Evolutionary conservation across 1,284 basidiomycete genomes (phyloP), one percentile per base, ranked within the genome.

Genomic region (Puccinia coronata): DNA sequence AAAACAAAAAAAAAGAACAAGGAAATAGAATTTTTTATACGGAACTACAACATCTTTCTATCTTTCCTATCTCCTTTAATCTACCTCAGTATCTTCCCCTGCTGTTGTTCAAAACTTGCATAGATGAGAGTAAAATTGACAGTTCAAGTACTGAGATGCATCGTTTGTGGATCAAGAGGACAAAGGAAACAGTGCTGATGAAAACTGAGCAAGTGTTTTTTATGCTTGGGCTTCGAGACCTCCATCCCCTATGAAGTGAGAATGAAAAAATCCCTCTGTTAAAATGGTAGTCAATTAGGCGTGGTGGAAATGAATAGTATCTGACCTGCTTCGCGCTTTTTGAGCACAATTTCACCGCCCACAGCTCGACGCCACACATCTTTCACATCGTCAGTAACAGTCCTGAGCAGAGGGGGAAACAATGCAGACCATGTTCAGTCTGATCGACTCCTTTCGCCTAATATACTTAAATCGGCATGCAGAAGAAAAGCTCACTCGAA

Each of bases 291-390:
- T 14, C 16, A 41, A 23, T 12, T 18, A 23, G n/a, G 11, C 53
- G 41, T 67, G 25, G 20, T 67, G 34, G 69, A 8, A 53, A 63
- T 72, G 18, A 34, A 31, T 1, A 6, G n/a, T 20, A 49, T 39
- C 79, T 81, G 3, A 74, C 79, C 79, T 67, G 79, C 79, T 55
- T 81, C 79, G n/a, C 79, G 70, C 51, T 81, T 81, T 34, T 81
- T 81, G 28, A 81, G 61, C 18, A 74, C 79, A 23, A 81, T 74
- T 67, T 81, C 79, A 8, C 79, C 79, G 25, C 92, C 93, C 9
- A 90, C 89, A 82, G 96, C 91, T 82, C 94, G 89, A 88, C 92
- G 91, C 93, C 94, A 98, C 49, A 97, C 93, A 87, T 96, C 92
- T 83, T 92, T 91, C 59, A 98, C 96, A 83, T 86, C 86, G 65